These are phyloP conservation scores for Exobasidium rhododendri DNA, from an alignment of 1,284 basidiomycete species.

Conservation along the genomic window DNA sequence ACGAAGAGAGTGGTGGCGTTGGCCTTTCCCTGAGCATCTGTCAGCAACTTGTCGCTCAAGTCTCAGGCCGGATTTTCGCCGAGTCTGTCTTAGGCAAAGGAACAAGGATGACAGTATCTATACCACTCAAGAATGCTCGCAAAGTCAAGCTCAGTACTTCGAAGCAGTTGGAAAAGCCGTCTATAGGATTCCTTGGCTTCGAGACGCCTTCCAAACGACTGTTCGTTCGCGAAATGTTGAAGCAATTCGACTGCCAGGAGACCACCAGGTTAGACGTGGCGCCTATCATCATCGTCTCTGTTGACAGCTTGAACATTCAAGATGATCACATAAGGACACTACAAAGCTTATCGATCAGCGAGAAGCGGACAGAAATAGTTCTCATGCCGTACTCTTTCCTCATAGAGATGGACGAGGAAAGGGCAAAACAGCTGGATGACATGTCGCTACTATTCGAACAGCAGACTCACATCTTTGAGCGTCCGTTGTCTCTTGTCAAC, in stretches of 20 bases:
- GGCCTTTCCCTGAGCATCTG: constrained; percentile 13
- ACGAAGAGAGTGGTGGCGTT: constrained; percentile 5
- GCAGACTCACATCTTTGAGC: not conserved
- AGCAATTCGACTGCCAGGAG: not conserved
- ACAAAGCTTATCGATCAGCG: not conserved
- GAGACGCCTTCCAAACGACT: not conserved
- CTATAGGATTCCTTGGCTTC: not conserved
- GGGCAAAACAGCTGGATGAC: not conserved
- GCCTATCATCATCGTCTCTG: not conserved
- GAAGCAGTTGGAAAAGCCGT: not conserved
- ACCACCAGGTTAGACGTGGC: not conserved
- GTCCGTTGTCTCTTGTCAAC: not conserved
- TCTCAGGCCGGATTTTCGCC: constrained; percentile 11
- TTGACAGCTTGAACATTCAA: not conserved
- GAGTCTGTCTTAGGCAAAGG: constrained; percentile 7
- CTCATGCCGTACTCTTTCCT: not conserved
- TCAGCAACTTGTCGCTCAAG: not conserved
- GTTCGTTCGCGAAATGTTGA: not conserved
- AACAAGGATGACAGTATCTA: constrained; percentile 6
- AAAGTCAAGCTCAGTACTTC: not conserved
- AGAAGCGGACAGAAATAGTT: not conserved
- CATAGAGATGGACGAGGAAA: not conserved
- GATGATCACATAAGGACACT: not conserved
- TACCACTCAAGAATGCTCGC: not conserved
- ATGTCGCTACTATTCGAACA: not conserved